Evolutionary conservation across 2,329 filamentous ascomycete genomes (phyloP).

Genomic region (Nakataea oryzae): DNA sequence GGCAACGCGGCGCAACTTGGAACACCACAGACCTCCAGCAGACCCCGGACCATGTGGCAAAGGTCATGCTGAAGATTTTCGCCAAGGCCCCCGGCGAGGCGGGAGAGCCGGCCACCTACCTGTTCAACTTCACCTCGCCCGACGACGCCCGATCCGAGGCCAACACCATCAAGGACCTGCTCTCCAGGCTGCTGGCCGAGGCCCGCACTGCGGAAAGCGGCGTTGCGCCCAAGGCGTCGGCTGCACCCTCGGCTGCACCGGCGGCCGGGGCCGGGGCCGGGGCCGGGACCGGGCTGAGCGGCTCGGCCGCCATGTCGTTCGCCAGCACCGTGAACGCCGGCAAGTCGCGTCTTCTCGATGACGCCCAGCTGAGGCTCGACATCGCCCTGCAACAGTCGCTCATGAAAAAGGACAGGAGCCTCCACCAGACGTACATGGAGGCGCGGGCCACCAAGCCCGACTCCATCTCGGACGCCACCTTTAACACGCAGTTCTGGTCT

Average conservation of each 20-base stretch:
- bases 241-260: constrained; percentile 16
- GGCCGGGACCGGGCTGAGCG: constrained; percentile 19
- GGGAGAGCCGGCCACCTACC: constrained; percentile 56
- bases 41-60: constrained; percentile 75
- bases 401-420: constrained; percentile 64
- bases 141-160: constrained; percentile 71
- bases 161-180: constrained; percentile 69
- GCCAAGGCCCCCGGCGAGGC: constrained; percentile 49
- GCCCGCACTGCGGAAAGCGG: constrained; percentile 46
- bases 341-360: constrained; percentile 65
- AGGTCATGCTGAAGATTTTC: constrained; percentile 91
- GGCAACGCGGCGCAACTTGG: constrained; percentile 2
- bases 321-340: constrained; percentile 55
- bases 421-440: constrained; percentile 82
- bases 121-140: constrained; percentile 81
- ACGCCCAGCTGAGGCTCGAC: constrained; percentile 66
- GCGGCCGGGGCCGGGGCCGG: constrained; percentile 10
- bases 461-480: constrained; percentile 67
- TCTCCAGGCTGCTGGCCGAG: constrained; percentile 68
- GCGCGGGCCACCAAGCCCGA: constrained; percentile 75
- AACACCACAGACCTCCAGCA: constrained; percentile 72
- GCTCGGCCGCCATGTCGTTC: constrained; percentile 66
- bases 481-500: constrained; percentile 92
- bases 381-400: constrained; percentile 79
- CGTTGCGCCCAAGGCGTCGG: constrained; percentile 34